A percentile compares a stretch with the other conserved stretches of the same genome.
Evolutionary conservation across 768 basidiomycete species (phyloP).

Genomic region (Coprinopsis sp.): DNA sequence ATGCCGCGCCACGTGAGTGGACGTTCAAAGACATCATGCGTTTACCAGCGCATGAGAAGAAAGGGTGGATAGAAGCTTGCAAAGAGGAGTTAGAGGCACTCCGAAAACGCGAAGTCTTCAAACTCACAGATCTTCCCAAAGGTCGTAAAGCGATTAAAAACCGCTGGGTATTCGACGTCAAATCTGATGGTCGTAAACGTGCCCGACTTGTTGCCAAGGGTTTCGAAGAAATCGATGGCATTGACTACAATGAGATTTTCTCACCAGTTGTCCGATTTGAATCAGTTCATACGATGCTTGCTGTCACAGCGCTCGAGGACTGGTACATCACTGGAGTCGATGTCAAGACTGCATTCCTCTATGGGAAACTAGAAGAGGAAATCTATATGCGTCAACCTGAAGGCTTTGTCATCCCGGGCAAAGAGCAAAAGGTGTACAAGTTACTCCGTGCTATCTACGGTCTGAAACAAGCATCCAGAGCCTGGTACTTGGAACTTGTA

Average conservation of each 20-base stretch:
- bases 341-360: conserved; percentile 15
- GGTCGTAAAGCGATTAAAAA: conserved; percentile 14
- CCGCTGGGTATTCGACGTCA: conserved; percentile 17
- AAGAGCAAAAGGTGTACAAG: too few species aligned
- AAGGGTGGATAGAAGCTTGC: conserved; percentile 7
- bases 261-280: conserved; percentile 11
- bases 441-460: too few species aligned
- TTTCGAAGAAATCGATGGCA: too few species aligned
- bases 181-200: conserved; percentile 15
- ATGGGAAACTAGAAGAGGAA: conserved; percentile 13
- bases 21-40: neutral
- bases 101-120: conserved; percentile 4
- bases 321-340: too few species aligned
- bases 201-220: conserved; percentile 16
- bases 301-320: neutral
- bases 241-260: conserved; percentile 11
- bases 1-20: conserved; percentile 1
- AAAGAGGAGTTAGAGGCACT: conserved; percentile 9
- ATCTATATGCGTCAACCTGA: too few species aligned
- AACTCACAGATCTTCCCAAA: conserved; percentile 6
- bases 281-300: conserved; percentile 1
- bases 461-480: conserved; percentile 4
- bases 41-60: neutral
- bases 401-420: too few species aligned
- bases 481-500: neutral